Conservation (phyloP, 179 eudicot genomes). For the Pouteria campechiana region DNA sequence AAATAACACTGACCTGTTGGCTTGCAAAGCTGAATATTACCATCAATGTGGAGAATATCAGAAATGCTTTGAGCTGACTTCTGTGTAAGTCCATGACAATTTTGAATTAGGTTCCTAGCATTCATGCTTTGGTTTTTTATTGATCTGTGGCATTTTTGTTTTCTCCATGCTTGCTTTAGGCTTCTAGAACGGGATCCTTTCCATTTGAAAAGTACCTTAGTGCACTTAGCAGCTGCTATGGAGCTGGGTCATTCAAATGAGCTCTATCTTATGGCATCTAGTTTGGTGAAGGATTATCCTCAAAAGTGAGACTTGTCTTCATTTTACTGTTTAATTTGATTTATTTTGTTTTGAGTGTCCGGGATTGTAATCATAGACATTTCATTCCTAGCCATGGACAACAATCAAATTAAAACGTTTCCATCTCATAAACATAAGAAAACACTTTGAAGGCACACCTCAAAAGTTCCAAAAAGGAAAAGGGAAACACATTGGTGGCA, state of each 20-base stretch:
- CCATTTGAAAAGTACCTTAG: constrained; percentile 78
- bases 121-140: no score
- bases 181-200: constrained; percentile 98
- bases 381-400: no score
- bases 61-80: constrained; percentile 89
- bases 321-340: not conserved
- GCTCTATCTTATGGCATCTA: constrained; percentile 93
- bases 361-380: no score
- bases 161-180: constrained; percentile 22
- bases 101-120: not conserved
- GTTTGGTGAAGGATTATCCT: constrained; percentile 92
- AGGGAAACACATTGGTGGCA: no score
- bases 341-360: not conserved
- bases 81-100: constrained; percentile 41
- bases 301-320: constrained; percentile 58
- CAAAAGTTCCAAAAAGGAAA: no score
- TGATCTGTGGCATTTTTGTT: constrained; percentile 1
- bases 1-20: constrained; percentile 88
- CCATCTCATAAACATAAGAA: no score
- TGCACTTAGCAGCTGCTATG: constrained; percentile 97
- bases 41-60: constrained; percentile 99
- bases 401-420: no score
- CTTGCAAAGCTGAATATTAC: constrained; percentile 95
- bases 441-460: no score
- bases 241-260: constrained; percentile 96